A percentile compares a stretch with the other conserved stretches of the same genome.
Evolutionary conservation across 805 yeast species (phyloP).

Genomic region (Cyberlindnera saturnus): DNA sequence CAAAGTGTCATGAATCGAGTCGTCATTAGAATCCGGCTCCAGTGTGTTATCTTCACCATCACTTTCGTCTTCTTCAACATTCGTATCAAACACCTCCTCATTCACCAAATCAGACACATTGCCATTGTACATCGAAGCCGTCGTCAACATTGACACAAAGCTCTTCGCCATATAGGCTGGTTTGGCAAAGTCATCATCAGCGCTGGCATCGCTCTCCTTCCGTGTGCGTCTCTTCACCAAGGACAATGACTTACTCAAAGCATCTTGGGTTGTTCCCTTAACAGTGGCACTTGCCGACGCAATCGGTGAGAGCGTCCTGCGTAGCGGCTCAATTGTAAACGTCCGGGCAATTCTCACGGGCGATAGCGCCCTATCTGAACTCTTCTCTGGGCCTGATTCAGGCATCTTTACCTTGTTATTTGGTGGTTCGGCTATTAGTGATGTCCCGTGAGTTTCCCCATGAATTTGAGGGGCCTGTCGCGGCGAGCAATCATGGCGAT

Average conservation of each 20-base stretch:
- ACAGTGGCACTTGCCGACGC: conserved; percentile 1
- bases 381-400: not conserved
- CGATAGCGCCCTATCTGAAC: not conserved
- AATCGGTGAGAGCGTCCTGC: conserved; percentile 1
- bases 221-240: not conserved
- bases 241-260: conserved; percentile 1
- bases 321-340: not conserved
- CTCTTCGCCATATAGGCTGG: conserved; percentile 43
- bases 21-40: not conserved
- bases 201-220: not conserved
- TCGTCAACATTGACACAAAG: conserved; percentile 48
- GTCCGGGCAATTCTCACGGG: not conserved
- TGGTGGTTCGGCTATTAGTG: too few species aligned
- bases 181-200: conserved; percentile 27
- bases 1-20: not conserved
- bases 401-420: too few species aligned
- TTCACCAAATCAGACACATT: conserved; percentile 28
- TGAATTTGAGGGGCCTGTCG: too few species aligned
- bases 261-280: not conserved
- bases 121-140: conserved; percentile 44
- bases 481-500: too few species aligned
- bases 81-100: conserved; percentile 6
- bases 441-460: too few species aligned
- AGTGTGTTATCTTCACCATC: not conserved
- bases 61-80: not conserved